Base-by-base conservation (phyloP, 331 rosid genomes). In the Acacia pycnantha region DNA sequence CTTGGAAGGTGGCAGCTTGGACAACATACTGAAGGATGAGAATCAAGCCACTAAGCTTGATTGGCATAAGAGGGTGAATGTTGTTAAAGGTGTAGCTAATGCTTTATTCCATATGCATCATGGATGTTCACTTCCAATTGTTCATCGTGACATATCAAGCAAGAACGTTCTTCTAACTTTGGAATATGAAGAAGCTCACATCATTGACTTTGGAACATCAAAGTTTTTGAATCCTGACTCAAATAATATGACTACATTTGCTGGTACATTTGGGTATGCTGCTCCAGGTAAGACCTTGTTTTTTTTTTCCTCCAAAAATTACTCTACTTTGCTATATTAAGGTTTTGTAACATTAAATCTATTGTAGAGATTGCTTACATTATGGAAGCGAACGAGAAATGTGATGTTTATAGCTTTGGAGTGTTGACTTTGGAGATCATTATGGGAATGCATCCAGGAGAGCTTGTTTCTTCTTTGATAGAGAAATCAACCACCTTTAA, bases 371-470 rank as follows among this genome's bases (percentile, higher is more conserved):
- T 64, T 64, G 70, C 41, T 64, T 29, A 12, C n/a, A 29, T 27
- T 26, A 61, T 61, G 67, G 35, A 61, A 61, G 67, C 19, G 0
- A 61, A 61, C 2, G 67, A 26, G 10, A 64, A 64, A 29, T 64
- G 70, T 14, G 41, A 64, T 29, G 86, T 86, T 6, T 90, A 70
- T 8, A 86, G 88, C 65, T 90, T 86, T 73, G 86, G 91, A 59
- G 87, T 90, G 18, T 54, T 88, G 8, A 22, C 74, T 16, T 58
- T 90, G 77, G 93, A 90, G 76, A 82, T 83, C 78, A 71, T 88
- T 8, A 80, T 86, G 78, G 93, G 91, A 81, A 82, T 81, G 56
- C 91, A 90, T 76, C 93, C 89, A 64, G 41, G n/a, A 64, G 70
- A 64, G 41, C n/a, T 61, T 11, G 24, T 26, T 26, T 61, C 19